phyloP scores from a whole-genome alignment of 495 filamentous ascomycete species.

The Mycothermus thermophilus region DNA sequence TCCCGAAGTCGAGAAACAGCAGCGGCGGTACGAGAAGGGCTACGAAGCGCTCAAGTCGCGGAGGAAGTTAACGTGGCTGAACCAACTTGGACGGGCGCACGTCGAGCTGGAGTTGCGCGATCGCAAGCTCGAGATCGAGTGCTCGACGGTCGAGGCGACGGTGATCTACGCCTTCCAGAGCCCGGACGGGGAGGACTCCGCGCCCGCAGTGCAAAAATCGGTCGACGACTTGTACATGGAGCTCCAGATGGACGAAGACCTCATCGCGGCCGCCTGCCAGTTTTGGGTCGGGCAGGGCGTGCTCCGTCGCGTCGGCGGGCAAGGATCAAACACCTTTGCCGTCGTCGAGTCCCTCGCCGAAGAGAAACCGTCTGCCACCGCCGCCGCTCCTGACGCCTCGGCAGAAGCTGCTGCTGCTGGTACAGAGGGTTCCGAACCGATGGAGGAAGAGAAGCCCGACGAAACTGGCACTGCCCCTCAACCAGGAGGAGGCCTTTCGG shows the following conservation, averaged over 20 bases:
- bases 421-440: slow-evolving; percentile 23
- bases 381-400: slow-evolving; percentile 10
- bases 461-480: no score
- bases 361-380: slow-evolving; percentile 15
- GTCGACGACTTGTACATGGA: slow-evolving; percentile 46
- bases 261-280: slow-evolving; percentile 61
- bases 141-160: slow-evolving; percentile 76
- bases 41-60: slow-evolving; percentile 68
- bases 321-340: slow-evolving; percentile 23
- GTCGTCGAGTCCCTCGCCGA: slow-evolving; percentile 27
- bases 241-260: slow-evolving; percentile 61
- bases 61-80: slow-evolving; percentile 79
- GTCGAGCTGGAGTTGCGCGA: slow-evolving; percentile 77
- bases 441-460: no score
- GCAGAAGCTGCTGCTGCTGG: neutral
- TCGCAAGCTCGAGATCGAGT: slow-evolving; percentile 54
- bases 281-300: slow-evolving; percentile 81
- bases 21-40: slow-evolving; percentile 55
- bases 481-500: slow-evolving; percentile 28
- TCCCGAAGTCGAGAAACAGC: slow-evolving; percentile 42
- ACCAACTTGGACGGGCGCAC: slow-evolving; percentile 63
- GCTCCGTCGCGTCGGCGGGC: slow-evolving; percentile 42
- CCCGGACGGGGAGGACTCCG: slow-evolving; percentile 9
- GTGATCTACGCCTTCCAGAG: slow-evolving; percentile 77
- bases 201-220: slow-evolving; percentile 33